These are phyloP conservation scores for Geotrichum siamense DNA, from an alignment of 1,139 yeast genomes.

Conservation along the genomic window DNA sequence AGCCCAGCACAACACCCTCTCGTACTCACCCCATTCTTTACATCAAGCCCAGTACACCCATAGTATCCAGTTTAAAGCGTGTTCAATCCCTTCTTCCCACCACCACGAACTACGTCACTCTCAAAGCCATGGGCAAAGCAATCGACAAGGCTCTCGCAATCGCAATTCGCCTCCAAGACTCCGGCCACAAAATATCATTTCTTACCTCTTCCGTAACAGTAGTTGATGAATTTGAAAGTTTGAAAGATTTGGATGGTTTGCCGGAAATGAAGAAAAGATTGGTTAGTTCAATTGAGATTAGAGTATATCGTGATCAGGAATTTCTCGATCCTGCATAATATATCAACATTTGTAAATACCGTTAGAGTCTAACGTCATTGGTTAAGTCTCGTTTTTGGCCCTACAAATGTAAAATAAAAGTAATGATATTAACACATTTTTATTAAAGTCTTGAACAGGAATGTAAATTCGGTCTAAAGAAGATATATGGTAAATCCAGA, in stretches of 20 bases:
- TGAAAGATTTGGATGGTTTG: neutral
- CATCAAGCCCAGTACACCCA: slow-evolving; percentile 24
- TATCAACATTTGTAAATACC: too few species aligned
- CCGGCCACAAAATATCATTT: slow-evolving; percentile 24
- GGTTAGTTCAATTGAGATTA: slow-evolving; percentile 13
- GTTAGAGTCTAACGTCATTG: too few species aligned
- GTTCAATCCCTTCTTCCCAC: slow-evolving; percentile 18
- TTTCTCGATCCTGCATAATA: too few species aligned
- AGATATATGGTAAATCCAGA: too few species aligned
- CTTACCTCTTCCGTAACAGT: slow-evolving; percentile 22
- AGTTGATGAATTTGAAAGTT: slow-evolving; percentile 22
- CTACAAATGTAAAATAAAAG: too few species aligned
- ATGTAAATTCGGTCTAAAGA: too few species aligned
- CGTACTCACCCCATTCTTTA: slow-evolving; percentile 18
- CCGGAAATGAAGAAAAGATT: slow-evolving; percentile 4
- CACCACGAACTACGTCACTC: slow-evolving; percentile 11
- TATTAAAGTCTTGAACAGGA: too few species aligned
- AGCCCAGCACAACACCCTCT: slow-evolving; percentile 4
- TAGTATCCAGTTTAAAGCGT: slow-evolving; percentile 25
- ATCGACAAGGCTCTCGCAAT: slow-evolving; percentile 30
- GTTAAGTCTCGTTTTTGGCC: too few species aligned
- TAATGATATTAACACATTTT: too few species aligned
- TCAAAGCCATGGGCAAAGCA: slow-evolving; percentile 30
- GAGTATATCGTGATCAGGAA: too few species aligned
- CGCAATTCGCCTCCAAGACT: slow-evolving; percentile 27